Evolutionary conservation across 805 yeast genomes (phyloP).

Genomic region (Zygosaccharomyces lentus): DNA sequence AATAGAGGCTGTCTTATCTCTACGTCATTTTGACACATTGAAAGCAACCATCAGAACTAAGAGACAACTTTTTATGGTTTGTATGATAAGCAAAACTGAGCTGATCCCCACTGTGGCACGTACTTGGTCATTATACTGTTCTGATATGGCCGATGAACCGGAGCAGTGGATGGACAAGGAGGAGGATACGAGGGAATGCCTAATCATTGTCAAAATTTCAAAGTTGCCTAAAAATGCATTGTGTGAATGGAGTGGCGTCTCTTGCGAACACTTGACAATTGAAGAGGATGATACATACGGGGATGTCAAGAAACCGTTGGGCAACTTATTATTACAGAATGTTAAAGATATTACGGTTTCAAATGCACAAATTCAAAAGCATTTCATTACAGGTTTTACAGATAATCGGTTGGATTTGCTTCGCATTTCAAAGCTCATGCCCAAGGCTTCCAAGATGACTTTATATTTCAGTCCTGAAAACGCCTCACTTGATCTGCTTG

Average conservation of each 20-base stretch:
- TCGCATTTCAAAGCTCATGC: background rate
- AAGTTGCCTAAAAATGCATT: conserved; percentile 59
- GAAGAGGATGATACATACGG: conserved; percentile 43
- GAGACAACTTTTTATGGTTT: conserved; percentile 46
- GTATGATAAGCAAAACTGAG: conserved; percentile 45
- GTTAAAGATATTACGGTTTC: conserved; percentile 5
- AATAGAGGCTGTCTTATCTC: conserved; percentile 48
- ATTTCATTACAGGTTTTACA: conserved; percentile 22
- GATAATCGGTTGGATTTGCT: conserved; percentile 14
- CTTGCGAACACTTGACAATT: conserved; percentile 38
- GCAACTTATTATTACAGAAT: background rate
- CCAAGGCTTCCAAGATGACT: conserved; percentile 14
- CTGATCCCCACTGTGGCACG: conserved; percentile 34
- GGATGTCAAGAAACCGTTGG: conserved; percentile 15
- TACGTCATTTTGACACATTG: conserved; percentile 71
- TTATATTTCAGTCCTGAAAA: conserved; percentile 18
- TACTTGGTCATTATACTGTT: conserved; percentile 46
- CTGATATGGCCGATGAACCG: conserved; percentile 21
- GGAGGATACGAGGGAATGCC: conserved; percentile 24
- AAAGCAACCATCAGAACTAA: conserved; percentile 48
- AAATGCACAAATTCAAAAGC: conserved; percentile 7
- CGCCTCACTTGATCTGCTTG: background rate
- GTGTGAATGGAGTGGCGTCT: conserved; percentile 73
- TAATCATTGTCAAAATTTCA: conserved; percentile 52
- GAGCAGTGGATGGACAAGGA: conserved; percentile 25